Conservation (phyloP, 176 grass and related monocot species). For the Phoenix roebelenii region DNA sequence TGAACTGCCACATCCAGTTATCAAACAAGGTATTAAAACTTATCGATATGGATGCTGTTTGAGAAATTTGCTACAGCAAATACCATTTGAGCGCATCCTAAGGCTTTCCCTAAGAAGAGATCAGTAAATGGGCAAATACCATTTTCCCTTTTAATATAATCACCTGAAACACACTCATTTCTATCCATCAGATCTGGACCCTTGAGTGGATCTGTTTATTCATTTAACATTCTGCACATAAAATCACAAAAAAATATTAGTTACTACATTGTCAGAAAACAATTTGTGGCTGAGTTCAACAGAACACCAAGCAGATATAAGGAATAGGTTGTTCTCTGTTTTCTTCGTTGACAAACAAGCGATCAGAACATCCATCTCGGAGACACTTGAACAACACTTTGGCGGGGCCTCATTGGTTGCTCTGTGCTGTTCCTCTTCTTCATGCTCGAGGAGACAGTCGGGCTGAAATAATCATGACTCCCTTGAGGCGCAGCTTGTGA, state of each 20-base stretch:
- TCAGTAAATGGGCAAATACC: too few relatives aligned
- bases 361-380: conserved; percentile 78
- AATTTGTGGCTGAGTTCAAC: neutral
- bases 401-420: conserved; percentile 39
- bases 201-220: conserved; percentile 30
- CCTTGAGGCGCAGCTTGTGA: conserved; percentile 57
- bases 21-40: too few relatives aligned
- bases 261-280: conserved; percentile 6
- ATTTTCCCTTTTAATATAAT: too few relatives aligned
- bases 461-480: conserved; percentile 74
- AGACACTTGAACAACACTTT: conserved; percentile 43
- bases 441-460: conserved; percentile 81
- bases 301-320: conserved; percentile 4
- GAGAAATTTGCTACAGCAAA: too few relatives aligned
- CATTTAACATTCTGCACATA: conserved; percentile 49
- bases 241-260: conserved; percentile 14
- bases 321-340: conserved; percentile 13
- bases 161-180: too few relatives aligned
- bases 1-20: too few relatives aligned
- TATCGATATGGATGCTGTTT: too few relatives aligned
- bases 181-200: conserved; percentile 22
- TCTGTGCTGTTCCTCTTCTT: conserved; percentile 69
- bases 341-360: neutral
- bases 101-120: too few relatives aligned
- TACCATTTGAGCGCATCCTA: too few relatives aligned